Percentiles rank a stretch among this genome's conserved stretches.
Conservation (phyloP, 495 filamentous ascomycete species). For the Hypoxylon subgilvum region DNA sequence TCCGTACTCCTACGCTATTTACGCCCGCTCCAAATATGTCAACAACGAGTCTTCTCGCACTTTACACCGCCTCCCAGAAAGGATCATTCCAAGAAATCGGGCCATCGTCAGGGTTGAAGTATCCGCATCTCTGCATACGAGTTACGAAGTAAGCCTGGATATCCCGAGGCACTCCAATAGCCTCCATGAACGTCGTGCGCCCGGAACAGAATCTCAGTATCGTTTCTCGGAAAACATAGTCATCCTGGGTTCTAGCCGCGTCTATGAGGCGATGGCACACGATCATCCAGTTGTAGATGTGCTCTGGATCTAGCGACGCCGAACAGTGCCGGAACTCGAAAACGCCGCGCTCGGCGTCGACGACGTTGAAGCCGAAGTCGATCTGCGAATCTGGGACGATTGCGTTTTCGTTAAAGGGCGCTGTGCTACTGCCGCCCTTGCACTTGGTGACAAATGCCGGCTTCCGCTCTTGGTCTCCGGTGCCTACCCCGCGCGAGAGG, state of each 20-base stretch:
- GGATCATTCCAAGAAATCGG: slow-evolving; percentile 13
- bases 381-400: too few species aligned
- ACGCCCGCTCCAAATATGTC: too few species aligned
- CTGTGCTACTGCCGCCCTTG: too few species aligned
- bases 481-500: too few species aligned
- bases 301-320: not conserved
- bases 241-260: not conserved
- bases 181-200: not conserved
- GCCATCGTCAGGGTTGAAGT: not conserved
- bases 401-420: too few species aligned
- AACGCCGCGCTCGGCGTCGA: slow-evolving; percentile 10
- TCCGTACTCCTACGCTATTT: too few species aligned
- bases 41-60: too few species aligned
- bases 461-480: too few species aligned
- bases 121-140: not conserved
- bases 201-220: not conserved
- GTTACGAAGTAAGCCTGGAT: not conserved
- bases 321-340: slow-evolving; percentile 22
- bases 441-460: too few species aligned
- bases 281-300: slow-evolving; percentile 1
- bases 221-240: not conserved
- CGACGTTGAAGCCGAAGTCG: not conserved
- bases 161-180: not conserved
- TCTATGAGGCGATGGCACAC: not conserved
- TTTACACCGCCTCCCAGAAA: slow-evolving; percentile 1